Base-by-base conservation (phyloP, 1,284 basidiomycete genomes). In the Mycena citricolor region DNA sequence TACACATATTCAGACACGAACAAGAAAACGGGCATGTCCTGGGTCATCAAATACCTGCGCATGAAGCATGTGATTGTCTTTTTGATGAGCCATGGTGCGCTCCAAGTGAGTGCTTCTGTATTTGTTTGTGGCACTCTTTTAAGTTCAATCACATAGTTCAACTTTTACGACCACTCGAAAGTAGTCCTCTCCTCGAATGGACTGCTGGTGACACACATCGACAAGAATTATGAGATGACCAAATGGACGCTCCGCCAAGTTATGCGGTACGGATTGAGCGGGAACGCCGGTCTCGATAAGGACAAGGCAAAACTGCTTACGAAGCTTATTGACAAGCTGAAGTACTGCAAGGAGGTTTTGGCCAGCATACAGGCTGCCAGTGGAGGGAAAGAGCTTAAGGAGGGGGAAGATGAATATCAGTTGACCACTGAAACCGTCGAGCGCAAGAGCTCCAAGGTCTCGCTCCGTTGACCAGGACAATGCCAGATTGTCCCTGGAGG, bases 51-150 rank as follows among this genome's bases (percentile, higher is more conserved):
- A 68, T 98, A 97, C 68, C 79, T 97, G 55, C 77, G 95, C 49
- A 94, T 94, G 86, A 94, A 94, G 68, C 86, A 94, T 58, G 92
- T 97, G 36, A 95, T 98, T 52, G 85, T 98, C 24, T 99, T 99
- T 77, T 88, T 94, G 68, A 70, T 99, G 62, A 93, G 89, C 64
- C 93, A 97, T 62, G 93, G 94, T 56, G 83, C 90, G 33, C 68
- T 98, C 5, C 94, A 97, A 80, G 91, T 89, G 48, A 40, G 76
- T 45, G 31, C 8, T 44, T 39, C 19, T 29, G 40, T 33, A 34
- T 32, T 20, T 42, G 21, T 14, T 49, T 8, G 31, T 28, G 22
- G 6, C 23, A 39, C 17, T 49, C 33, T 26, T 24, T 32, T 6
- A 8, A 26, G 16, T 49, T 10, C 29, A 13, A 37, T 25, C 21